Percentiles rank a stretch among this genome's conserved stretches.
Evolutionary conservation across 306 rosid species (phyloP).

Genomic region (Quercus engelmannii): DNA sequence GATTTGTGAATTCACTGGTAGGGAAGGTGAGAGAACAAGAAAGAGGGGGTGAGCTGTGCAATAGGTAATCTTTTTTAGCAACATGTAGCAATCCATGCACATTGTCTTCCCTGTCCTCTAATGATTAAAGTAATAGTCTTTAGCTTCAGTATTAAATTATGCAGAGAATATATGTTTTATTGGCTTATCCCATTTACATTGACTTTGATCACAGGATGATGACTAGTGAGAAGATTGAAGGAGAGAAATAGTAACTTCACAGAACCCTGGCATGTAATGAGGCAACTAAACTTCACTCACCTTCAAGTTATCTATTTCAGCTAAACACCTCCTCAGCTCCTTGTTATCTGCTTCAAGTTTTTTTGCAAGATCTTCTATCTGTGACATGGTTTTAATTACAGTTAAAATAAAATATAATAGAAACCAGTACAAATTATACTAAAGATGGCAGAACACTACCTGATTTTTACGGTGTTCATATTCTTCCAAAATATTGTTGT

Average conservation of each 20-base stretch:
- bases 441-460: slow-evolving; percentile 33
- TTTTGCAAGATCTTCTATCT: slow-evolving; percentile 60
- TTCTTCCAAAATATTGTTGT: slow-evolving; percentile 73
- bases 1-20: background rate
- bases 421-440: background rate
- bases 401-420: background rate
- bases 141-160: background rate
- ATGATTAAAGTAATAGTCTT: background rate
- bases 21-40: background rate
- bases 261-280: slow-evolving; percentile 2
- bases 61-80: background rate
- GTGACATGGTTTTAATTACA: slow-evolving; percentile 22
- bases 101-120: background rate
- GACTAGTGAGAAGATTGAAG: background rate
- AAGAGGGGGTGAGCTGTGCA: background rate
- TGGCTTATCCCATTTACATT: background rate
- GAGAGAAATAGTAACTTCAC: slow-evolving; percentile 3
- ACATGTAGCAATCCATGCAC: background rate
- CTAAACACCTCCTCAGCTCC: slow-evolving; percentile 43
- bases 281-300: slow-evolving; percentile 33
- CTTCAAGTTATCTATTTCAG: slow-evolving; percentile 68
- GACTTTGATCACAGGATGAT: background rate
- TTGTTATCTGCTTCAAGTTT: slow-evolving; percentile 66
- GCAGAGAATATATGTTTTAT: background rate
- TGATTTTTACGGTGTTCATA: slow-evolving; percentile 66